Conservation (phyloP, 805 yeast genomes). For the Candida maesae region DNA sequence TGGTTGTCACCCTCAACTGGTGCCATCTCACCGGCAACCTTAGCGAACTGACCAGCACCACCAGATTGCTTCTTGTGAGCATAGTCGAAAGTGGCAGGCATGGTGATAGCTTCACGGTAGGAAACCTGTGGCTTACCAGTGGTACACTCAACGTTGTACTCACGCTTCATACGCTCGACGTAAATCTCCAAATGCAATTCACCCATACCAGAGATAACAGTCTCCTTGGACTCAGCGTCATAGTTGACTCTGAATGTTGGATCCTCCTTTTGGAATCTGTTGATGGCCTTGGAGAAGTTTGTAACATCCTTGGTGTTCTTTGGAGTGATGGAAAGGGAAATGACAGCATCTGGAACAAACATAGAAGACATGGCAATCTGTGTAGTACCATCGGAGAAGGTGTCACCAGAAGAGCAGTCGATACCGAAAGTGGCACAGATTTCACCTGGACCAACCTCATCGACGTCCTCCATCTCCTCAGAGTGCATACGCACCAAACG, state of each 20-base stretch:
- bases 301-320: slow-evolving; percentile 73
- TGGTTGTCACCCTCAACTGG: slow-evolving; percentile 65
- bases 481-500: slow-evolving; percentile 98
- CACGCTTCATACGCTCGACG: slow-evolving; percentile 97
- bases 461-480: slow-evolving; percentile 97
- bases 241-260: slow-evolving; percentile 94
- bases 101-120: slow-evolving; percentile 86
- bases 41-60: slow-evolving; percentile 99
- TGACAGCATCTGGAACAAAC: slow-evolving; percentile 99
- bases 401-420: slow-evolving; percentile 96
- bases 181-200: slow-evolving; percentile 96
- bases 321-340: slow-evolving; percentile 87
- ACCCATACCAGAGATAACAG: slow-evolving; percentile 96
- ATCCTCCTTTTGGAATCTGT: slow-evolving; percentile 97
- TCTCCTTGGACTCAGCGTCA: slow-evolving; percentile 90
- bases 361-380: slow-evolving; percentile 92
- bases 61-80: slow-evolving; percentile 98
- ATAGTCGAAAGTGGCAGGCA: slow-evolving; percentile 76
- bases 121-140: slow-evolving; percentile 99
- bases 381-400: slow-evolving; percentile 82
- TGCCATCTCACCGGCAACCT: slow-evolving; percentile 81
- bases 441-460: slow-evolving; percentile 95
- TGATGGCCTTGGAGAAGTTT: slow-evolving; percentile 94
- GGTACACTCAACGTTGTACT: slow-evolving; percentile 89
- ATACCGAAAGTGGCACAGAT: slow-evolving; percentile 99